A percentile compares a stretch with the other conserved stretches of the same genome.
Evolutionary conservation across 768 basidiomycete genomes (phyloP).

Genomic region (Coprinopsis cinerea): DNA sequence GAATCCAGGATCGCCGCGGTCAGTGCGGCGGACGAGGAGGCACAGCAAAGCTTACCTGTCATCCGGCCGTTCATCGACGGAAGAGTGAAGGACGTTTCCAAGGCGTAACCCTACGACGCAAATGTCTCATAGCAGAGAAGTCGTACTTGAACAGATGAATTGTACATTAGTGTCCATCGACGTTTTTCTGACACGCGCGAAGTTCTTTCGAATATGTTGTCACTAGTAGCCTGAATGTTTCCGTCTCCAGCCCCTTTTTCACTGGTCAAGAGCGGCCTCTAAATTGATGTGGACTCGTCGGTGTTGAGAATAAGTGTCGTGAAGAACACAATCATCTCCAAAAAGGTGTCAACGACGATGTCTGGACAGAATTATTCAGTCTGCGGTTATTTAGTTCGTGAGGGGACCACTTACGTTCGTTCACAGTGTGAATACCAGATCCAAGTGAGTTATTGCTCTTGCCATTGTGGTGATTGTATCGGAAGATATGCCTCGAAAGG

Average conservation of each 20-base stretch:
- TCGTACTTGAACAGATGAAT: too few relatives aligned
- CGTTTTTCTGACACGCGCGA: too few relatives aligned
- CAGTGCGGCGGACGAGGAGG: not conserved
- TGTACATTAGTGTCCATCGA: too few relatives aligned
- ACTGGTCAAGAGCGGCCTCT: too few relatives aligned
- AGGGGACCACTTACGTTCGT: conserved; percentile 49
- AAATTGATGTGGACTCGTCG: conserved; percentile 36
- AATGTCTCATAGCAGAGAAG: too few relatives aligned
- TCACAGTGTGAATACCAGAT: conserved; percentile 59
- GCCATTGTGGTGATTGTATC: conserved; percentile 48
- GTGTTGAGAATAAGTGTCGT: conserved; percentile 59
- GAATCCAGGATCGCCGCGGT: not conserved
- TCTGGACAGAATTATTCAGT: conserved; percentile 26
- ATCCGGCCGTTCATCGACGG: conserved; percentile 1
- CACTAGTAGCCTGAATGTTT: not conserved
- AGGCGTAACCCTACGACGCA: not conserved
- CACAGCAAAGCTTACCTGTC: not conserved
- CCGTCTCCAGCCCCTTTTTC: not conserved
- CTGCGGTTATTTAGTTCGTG: not conserved
- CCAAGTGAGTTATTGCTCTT: conserved; percentile 23
- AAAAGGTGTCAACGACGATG: conserved; percentile 41
- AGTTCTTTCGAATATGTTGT: too few relatives aligned
- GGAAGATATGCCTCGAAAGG: conserved; percentile 58
- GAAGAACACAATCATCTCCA: conserved; percentile 66
- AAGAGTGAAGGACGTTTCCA: conserved; percentile 1